Evolutionary conservation across 2,329 filamentous ascomycete genomes (phyloP).

Genomic region (Davidsoniella neocaledoniae): DNA sequence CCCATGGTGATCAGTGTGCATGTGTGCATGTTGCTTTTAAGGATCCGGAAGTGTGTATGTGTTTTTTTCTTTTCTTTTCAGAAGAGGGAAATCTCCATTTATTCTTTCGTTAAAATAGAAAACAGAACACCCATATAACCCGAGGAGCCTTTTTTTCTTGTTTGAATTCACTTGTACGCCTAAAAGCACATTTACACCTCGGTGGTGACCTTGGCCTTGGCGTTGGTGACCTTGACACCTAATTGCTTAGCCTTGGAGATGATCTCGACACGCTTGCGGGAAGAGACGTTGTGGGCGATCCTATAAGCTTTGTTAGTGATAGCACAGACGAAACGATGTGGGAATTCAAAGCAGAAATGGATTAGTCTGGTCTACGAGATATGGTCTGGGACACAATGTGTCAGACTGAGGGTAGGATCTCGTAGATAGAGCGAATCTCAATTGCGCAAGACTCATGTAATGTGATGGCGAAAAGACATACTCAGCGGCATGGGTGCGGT

Average conservation of each 20-base stretch:
- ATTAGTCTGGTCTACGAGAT: not conserved
- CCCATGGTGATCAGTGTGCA: too few species aligned
- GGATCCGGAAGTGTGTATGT: conserved; percentile 12
- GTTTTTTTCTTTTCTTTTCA: conserved; percentile 8
- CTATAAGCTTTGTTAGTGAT: conserved; percentile 34
- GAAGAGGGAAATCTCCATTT: conserved; percentile 12
- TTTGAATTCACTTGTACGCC: conserved; percentile 11
- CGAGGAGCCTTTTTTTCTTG: conserved; percentile 12
- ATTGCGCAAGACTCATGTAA: not conserved
- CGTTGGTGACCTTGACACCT: conserved; percentile 98
- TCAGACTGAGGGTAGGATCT: not conserved
- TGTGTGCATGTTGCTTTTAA: too few species aligned
- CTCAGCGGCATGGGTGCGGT: conserved; percentile 97
- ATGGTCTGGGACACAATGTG: not conserved
- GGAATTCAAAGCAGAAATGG: not conserved
- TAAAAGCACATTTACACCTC: conserved; percentile 46
- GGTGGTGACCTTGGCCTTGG: conserved; percentile 96
- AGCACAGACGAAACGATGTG: too few species aligned
- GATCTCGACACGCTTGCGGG: conserved; percentile 97
- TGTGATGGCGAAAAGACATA: conserved; percentile 34
- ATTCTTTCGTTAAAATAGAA: conserved; percentile 13
- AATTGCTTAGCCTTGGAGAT: conserved; percentile 93
- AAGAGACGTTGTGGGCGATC: conserved; percentile 96
- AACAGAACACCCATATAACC: conserved; percentile 13
- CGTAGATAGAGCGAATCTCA: not conserved